These are phyloP conservation scores for Pachyrhizus erosus DNA, from an alignment of 306 rosid species.

Conservation along the genomic window DNA sequence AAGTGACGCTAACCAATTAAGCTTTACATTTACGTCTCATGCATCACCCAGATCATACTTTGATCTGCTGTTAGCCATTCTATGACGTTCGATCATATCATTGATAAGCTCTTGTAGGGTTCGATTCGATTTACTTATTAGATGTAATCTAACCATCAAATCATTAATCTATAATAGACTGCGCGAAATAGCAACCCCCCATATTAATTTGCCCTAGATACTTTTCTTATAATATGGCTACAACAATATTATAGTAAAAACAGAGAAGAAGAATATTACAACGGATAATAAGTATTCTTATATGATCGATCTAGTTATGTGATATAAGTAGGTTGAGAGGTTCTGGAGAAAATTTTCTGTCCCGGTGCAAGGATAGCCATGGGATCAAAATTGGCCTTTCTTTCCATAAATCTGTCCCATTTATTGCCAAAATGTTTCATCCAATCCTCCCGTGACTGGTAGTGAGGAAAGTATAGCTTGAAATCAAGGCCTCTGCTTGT, in stretches of 20 bases:
- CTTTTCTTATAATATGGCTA: neutral
- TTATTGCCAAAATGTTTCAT: slow-evolving; percentile 2
- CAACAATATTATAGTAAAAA: neutral
- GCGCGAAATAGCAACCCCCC: neutral
- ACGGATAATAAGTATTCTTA: neutral
- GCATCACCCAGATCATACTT: neutral
- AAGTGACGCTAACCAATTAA: neutral
- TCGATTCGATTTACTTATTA: neutral
- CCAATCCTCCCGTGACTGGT: slow-evolving; percentile 8
- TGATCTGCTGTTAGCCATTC: neutral
- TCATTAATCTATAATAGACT: neutral
- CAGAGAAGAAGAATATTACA: neutral
- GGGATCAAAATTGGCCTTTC: slow-evolving; percentile 18
- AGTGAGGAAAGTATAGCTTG: slow-evolving; percentile 22
- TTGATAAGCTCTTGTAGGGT: too few relatives aligned
- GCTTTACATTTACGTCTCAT: neutral
- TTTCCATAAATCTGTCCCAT: neutral
- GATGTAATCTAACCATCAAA: neutral
- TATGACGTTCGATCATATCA: neutral
- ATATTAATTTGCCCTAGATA: neutral
- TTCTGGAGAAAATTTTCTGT: slow-evolving; percentile 13
- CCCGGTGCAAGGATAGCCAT: slow-evolving; percentile 29
- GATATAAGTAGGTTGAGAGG: neutral
- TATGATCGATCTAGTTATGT: neutral
- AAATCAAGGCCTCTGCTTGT: neutral